Conservation (phyloP, 2,329 filamentous ascomycete species). For the Penicillium fuscoglaucum region DNA sequence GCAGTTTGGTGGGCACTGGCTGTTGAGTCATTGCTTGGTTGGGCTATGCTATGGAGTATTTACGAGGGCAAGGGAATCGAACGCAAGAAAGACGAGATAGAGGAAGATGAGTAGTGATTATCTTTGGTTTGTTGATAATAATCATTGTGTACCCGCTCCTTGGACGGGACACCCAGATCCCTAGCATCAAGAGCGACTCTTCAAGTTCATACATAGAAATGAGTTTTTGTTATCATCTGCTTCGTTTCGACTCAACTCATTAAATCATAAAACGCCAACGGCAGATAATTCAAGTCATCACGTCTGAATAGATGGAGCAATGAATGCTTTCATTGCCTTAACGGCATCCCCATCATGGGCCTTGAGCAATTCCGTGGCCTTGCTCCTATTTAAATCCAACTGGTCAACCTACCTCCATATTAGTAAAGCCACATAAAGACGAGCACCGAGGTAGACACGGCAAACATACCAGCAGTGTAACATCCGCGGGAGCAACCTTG, state of each 20-base stretch:
- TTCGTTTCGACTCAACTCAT: background rate
- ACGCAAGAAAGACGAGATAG: slow-evolving; percentile 31
- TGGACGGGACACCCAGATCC: background rate
- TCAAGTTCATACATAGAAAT: background rate
- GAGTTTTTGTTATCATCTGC: background rate
- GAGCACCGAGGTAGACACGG: background rate
- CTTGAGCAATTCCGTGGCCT: slow-evolving; percentile 50
- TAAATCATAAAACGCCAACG: background rate
- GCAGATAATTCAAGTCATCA: slow-evolving; percentile 3
- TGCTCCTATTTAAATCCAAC: slow-evolving; percentile 48
- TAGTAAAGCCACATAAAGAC: background rate
- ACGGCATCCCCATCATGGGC: slow-evolving; percentile 48
- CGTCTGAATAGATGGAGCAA: slow-evolving; percentile 29
- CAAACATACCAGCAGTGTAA: slow-evolving; percentile 46
- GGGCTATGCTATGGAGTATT: slow-evolving; percentile 60
- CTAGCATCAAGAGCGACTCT: background rate
- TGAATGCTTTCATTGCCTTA: slow-evolving; percentile 45
- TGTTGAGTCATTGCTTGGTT: slow-evolving; percentile 57
- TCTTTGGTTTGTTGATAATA: background rate
- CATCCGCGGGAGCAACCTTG: slow-evolving; percentile 49
- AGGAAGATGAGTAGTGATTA: slow-evolving; percentile 19
- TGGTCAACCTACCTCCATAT: slow-evolving; percentile 38
- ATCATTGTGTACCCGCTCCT: background rate
- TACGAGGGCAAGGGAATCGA: slow-evolving; percentile 66
- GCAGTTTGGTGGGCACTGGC: slow-evolving; percentile 60